Conservation (phyloP, 192 early-diverging fungal species). For the Backusella parvicylindrica region DNA sequence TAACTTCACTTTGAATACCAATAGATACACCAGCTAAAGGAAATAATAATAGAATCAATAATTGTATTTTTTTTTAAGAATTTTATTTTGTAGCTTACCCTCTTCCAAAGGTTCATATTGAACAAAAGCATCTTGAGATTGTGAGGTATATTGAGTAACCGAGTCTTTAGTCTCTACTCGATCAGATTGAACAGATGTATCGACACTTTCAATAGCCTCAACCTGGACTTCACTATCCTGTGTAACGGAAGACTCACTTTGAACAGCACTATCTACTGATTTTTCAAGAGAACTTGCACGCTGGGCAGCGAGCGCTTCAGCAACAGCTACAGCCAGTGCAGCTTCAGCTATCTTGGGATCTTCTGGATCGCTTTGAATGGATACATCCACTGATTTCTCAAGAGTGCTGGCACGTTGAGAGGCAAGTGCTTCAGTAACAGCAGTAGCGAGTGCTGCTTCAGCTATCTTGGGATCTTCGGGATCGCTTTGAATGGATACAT, state of each 20-base stretch:
- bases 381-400: neutral
- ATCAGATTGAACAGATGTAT: neutral
- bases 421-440: conserved; percentile 22
- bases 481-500: neutral
- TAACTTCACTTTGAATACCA: neutral
- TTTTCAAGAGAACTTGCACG: neutral
- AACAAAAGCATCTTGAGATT: neutral
- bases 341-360: neutral
- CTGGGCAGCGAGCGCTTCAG: neutral
- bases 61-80: too few species aligned
- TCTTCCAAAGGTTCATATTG: neutral
- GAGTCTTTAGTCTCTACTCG: neutral
- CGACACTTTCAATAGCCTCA: neutral
- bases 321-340: neutral
- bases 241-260: neutral
- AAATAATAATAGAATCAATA: neutral
- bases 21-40: neutral
- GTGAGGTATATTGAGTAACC: neutral
- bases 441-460: neutral
- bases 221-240: neutral
- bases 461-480: neutral
- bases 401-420: neutral
- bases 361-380: neutral
- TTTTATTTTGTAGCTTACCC: neutral
- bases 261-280: neutral